Conservation (phyloP, 805 yeast genomes). For the Myxozyma neglecta region DNA sequence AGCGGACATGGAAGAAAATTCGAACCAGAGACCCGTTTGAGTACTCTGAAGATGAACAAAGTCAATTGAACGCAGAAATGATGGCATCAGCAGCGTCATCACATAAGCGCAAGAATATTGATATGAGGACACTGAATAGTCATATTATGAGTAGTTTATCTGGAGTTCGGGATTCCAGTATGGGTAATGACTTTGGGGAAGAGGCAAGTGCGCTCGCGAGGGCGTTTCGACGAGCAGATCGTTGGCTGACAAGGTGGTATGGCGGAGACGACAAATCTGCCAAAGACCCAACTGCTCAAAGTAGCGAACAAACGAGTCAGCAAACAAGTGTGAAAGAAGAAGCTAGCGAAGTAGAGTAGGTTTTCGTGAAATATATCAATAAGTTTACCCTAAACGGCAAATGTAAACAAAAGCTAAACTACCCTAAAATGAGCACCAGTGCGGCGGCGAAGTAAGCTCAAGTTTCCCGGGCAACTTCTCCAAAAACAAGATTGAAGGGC, state of each 20-base stretch:
- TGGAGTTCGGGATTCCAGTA: conserved; percentile 19
- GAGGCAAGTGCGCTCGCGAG: conserved; percentile 31
- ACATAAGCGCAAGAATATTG: conserved; percentile 28
- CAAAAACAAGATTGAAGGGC: too few relatives aligned
- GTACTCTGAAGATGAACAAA: conserved; percentile 40
- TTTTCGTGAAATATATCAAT: too few relatives aligned
- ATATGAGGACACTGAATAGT: conserved; percentile 18
- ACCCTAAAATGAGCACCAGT: background rate
- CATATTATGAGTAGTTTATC: conserved; percentile 21
- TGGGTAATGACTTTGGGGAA: conserved; percentile 37
- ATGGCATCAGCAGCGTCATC: conserved; percentile 32
- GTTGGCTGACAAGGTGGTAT: conserved; percentile 37
- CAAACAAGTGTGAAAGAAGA: too few relatives aligned
- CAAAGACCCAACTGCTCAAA: background rate
- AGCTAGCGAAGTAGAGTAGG: too few relatives aligned
- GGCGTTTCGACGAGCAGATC: conserved; percentile 34
- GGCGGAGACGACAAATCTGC: background rate
- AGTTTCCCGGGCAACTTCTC: conserved; percentile 4
- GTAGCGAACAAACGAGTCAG: background rate
- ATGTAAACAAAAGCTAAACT: background rate
- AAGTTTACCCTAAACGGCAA: background rate
- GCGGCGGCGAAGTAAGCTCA: background rate
- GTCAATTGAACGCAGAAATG: conserved; percentile 26
- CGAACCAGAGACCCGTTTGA: conserved; percentile 40
- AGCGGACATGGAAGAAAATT: conserved; percentile 37